Percentiles rank a stretch among this genome's conserved stretches.
These are phyloP conservation scores for Passiflora organensis DNA, from an alignment of 345 rosid species.

Conservation along the genomic window DNA sequence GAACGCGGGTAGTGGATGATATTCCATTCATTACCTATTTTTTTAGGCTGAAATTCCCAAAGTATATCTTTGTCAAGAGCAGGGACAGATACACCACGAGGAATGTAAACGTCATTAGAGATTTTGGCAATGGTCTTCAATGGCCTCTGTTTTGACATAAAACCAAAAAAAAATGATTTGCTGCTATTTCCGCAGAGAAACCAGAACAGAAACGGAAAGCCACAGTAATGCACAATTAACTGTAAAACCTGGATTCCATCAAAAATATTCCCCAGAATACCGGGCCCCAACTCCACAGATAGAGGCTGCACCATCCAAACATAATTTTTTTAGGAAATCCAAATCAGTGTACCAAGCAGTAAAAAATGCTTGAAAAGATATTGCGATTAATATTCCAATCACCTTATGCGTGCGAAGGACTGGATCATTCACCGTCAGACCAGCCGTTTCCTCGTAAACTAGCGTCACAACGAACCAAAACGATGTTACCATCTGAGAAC, in stretches of 20 bases:
- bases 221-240: too few species aligned
- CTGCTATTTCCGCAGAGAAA: too few species aligned
- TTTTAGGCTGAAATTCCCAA: slow-evolving; percentile 94
- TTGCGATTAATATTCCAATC: background rate
- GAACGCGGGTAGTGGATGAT: slow-evolving; percentile 4
- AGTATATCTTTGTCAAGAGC: slow-evolving; percentile 79
- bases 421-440: slow-evolving; percentile 91
- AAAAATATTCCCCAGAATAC: slow-evolving; percentile 94
- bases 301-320: slow-evolving; percentile 64
- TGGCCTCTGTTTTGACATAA: too few species aligned
- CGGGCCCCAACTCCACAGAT: slow-evolving; percentile 97
- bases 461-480: slow-evolving; percentile 16
- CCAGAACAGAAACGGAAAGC: slow-evolving; percentile 1
- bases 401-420: slow-evolving; percentile 93
- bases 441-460: slow-evolving; percentile 98
- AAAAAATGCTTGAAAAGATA: slow-evolving; percentile 2
- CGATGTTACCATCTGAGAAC: too few species aligned
- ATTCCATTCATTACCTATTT: slow-evolving; percentile 48
- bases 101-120: slow-evolving; percentile 98
- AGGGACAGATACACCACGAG: slow-evolving; percentile 99
- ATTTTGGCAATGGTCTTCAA: slow-evolving; percentile 87
- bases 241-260: slow-evolving; percentile 93
- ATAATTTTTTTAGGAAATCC: slow-evolving; percentile 13
- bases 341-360: background rate
- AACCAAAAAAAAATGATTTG: slow-evolving; percentile 1